Percentiles rank a stretch among this genome's conserved stretches.
phyloP scores from a whole-genome alignment of 192 early-diverging fungal species.

The Coemansia sp. region DNA sequence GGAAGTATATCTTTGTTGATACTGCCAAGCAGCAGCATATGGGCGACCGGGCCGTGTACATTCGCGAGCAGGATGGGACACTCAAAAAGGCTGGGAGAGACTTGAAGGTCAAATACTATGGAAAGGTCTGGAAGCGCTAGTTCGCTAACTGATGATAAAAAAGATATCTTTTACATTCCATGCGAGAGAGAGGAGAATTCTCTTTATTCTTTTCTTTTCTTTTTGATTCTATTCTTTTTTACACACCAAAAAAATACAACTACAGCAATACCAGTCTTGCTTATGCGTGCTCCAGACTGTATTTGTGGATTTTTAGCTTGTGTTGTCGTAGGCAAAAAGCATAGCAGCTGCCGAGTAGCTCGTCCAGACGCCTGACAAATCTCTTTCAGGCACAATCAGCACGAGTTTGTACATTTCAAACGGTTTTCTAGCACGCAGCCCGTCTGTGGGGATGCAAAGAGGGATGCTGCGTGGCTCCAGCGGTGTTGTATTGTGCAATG shows the following conservation, averaged over 20 bases:
- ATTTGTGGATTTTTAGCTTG: neutral
- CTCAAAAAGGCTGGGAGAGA: conserved; percentile 55
- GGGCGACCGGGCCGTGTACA: conserved; percentile 56
- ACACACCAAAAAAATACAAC: neutral
- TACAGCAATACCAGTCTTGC: neutral
- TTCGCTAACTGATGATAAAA: neutral
- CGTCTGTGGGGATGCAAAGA: conserved; percentile 19
- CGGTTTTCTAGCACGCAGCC: conserved; percentile 8
- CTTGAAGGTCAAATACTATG: conserved; percentile 53
- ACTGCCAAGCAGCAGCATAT: conserved; percentile 48
- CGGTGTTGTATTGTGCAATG: conserved; percentile 11
- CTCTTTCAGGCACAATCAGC: conserved; percentile 35
- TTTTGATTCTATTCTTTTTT: conserved; percentile 6
- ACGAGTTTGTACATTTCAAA: conserved; percentile 38
- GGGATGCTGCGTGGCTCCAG: conserved; percentile 2
- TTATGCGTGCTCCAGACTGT: neutral
- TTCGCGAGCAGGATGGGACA: conserved; percentile 62
- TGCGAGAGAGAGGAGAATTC: too few species aligned
- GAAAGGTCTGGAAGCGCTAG: conserved; percentile 43
- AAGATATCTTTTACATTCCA: too few species aligned
- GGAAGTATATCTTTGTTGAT: conserved; percentile 65
- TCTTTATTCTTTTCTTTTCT: neutral
- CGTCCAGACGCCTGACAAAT: conserved; percentile 17
- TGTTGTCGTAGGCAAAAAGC: conserved; percentile 32
- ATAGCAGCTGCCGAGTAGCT: conserved; percentile 36